Evolutionary conservation across 805 yeast species (phyloP).

Genomic region (Barnettozyma salicaria): DNA sequence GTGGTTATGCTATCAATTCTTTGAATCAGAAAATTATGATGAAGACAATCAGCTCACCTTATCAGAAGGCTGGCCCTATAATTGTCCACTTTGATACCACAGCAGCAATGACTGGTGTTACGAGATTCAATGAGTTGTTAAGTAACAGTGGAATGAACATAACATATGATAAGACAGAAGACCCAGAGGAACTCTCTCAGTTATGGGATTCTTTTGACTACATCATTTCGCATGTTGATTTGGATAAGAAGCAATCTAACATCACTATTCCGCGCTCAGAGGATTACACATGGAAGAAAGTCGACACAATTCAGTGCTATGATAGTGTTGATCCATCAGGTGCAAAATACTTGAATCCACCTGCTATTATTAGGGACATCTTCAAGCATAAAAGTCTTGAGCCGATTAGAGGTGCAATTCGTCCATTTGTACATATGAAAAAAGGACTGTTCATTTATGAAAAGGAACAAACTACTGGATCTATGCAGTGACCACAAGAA

Average conservation of each 20-base stretch:
- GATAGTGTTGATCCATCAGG: conserved; percentile 32
- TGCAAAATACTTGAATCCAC: conserved; percentile 10
- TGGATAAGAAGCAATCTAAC: conserved; percentile 6
- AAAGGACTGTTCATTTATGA: conserved; percentile 15
- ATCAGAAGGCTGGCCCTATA: conserved; percentile 19
- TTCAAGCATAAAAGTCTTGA: conserved; percentile 9
- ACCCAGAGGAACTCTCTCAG: conserved; percentile 29
- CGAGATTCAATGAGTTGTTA: conserved; percentile 62
- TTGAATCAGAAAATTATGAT: conserved; percentile 41
- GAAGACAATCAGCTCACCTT: conserved; percentile 7
- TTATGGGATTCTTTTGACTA: conserved; percentile 48
- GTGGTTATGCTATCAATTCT: conserved; percentile 63
- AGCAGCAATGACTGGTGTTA: conserved; percentile 83
- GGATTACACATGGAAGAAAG: conserved; percentile 38
- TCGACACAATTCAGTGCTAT: conserved; percentile 36
- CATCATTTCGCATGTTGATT: conserved; percentile 37
- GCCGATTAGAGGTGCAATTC: conserved; percentile 14
- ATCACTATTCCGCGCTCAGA: conserved; percentile 22
- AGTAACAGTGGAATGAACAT: conserved; percentile 25
- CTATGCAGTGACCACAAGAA: too few species aligned
- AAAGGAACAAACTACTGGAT: conserved; percentile 6
- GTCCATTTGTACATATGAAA: conserved; percentile 12
- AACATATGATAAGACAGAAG: conserved; percentile 75
- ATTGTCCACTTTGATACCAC: conserved; percentile 71
- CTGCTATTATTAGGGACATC: conserved; percentile 5